Base-by-base conservation (phyloP, 495 filamentous ascomycete genomes). In the Annulohypoxylon stygium region DNA sequence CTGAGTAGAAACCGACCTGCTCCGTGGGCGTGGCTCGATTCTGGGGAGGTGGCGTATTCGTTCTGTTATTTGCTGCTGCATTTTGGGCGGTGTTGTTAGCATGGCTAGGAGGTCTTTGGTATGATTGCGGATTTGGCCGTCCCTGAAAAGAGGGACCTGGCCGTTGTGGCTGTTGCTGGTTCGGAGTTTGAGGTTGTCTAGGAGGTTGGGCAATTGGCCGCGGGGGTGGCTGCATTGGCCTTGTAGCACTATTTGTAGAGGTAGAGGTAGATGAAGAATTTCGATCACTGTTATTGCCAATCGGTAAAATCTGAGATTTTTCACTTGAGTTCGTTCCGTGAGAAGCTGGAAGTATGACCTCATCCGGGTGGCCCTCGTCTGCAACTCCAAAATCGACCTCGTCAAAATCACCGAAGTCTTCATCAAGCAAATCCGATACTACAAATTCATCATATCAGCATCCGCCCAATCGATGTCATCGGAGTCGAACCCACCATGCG, bases 1-100 rank as follows among this genome's bases (percentile, higher is more conserved):
- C 92, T 0, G 93, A 94, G 76, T 91, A 93, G 82, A 97, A 97
- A 3, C 90, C 89, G 9, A 88, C 83, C 0, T 85, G 80, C 55
- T 74, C 78, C 23, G 66, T 36, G 6, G 71, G 48, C 4, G 54
- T 59, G 1, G 53, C 51, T 23, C 55, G 58, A 53, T 75, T 76
- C 39, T 67, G 69, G 1, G 70, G 76, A 7, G 71, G 74, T 14
- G 71, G 74, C 10, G 74, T 76, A 18, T 71, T 72, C 45, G 36
- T 73, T 45, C 64, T 78, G 71, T 62, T 75, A 70, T 57, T 61
- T 76, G 75, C 57, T 5, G 63, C 64, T 55, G 75, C 65, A 63
- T 77, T 72, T 23, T 76, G 64, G 73, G 76, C 11, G 66, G 78
- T 41, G 75, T 78, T 71, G 79, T 83, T 61, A 76, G 78, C 47